Conservation (phyloP, 345 rosid species). For the Acer yangbiense region DNA sequence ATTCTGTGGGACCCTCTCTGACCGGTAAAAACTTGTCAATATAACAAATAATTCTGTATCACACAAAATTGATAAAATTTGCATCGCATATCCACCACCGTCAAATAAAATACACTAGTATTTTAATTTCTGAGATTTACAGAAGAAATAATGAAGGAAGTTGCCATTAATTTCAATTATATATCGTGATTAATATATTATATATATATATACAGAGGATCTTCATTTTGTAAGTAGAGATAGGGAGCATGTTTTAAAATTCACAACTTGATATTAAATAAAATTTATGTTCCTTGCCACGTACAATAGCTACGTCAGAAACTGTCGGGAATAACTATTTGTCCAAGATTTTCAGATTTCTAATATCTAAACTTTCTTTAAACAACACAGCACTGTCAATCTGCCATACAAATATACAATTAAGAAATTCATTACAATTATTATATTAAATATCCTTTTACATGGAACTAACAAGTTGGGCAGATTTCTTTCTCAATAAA, state of each 20-base stretch:
- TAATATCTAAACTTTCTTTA: background rate
- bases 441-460: background rate
- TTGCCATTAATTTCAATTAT: background rate
- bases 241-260: background rate
- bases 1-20: conserved; percentile 33
- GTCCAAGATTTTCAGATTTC: background rate
- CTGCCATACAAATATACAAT: background rate
- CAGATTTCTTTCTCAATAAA: background rate
- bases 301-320: background rate
- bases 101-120: background rate
- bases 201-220: too few relatives aligned
- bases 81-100: background rate
- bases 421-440: background rate
- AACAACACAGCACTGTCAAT: background rate
- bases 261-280: background rate
- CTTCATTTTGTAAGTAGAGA: background rate
- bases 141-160: background rate
- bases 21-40: conserved; percentile 10
- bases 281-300: background rate
- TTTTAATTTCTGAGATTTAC: background rate
- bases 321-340: background rate
- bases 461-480: background rate
- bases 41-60: too few relatives aligned
- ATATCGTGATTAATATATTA: too few relatives aligned
- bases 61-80: too few relatives aligned